These are phyloP conservation scores for Melaleuca quinquenervia DNA, from an alignment of 345 rosid genomes.

Conservation along the genomic window DNA sequence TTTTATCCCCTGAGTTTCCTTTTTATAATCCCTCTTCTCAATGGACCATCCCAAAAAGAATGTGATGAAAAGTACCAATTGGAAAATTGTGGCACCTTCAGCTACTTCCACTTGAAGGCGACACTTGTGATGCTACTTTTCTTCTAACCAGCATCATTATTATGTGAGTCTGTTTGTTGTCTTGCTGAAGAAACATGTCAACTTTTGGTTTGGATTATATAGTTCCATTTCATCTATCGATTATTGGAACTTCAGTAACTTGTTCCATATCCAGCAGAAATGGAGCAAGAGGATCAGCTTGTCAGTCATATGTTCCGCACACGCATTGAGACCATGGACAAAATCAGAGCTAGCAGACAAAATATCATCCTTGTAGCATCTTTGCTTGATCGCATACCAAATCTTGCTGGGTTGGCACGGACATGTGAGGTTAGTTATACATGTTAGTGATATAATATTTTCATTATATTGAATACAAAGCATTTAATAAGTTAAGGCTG, in stretches of 20 bases:
- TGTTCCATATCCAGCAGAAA: constrained; percentile 39
- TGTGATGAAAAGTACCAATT: not conserved
- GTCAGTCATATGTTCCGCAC: constrained; percentile 60
- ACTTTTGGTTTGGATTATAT: not conserved
- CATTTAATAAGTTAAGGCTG: not conserved
- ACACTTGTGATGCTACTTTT: not conserved
- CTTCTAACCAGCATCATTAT: not conserved
- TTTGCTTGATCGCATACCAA: constrained; percentile 82
- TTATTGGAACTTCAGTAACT: not conserved
- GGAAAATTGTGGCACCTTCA: not conserved
- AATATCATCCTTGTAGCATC: constrained; percentile 82
- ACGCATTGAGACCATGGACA: constrained; percentile 53
- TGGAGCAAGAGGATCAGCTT: constrained; percentile 79
- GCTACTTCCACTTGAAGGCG: not conserved
- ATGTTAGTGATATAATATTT: not conserved
- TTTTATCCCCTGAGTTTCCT: not conserved
- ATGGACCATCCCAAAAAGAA: not conserved
- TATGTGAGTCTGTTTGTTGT: not conserved
- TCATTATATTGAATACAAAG: not conserved
- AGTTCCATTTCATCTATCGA: not conserved
- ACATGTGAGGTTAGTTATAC: constrained; percentile 69
- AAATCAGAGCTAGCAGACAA: constrained; percentile 55
- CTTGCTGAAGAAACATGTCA: not conserved
- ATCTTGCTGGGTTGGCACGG: constrained; percentile 93
- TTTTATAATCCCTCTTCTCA: not conserved